Base-by-base conservation (phyloP, 1,284 basidiomycete species). In the Cryptococcus sp. region DNA sequence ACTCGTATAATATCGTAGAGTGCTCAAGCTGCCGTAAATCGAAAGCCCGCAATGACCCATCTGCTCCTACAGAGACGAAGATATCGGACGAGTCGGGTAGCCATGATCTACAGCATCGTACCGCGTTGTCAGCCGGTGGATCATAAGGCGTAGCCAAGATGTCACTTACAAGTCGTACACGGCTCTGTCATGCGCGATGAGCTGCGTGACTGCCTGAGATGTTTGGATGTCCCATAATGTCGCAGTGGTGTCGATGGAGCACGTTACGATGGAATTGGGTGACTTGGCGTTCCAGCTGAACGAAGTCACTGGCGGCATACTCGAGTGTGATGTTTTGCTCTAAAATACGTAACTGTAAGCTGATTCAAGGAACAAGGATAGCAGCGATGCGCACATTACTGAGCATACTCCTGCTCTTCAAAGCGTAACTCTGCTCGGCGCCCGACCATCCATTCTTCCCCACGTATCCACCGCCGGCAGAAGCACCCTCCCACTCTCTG, bases 151-250 rank as follows among this genome's bases (percentile, higher is more conserved):
- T 43, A 16, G 39, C n/a, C 8, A 42, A n/a, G 38, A 50, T 8
- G 10, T 46, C 40, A 59, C 72, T 57, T 46, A 74, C 61, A 78
- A 55, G 50, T 78, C 76, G 53, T 73, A 78, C 5, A 99, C 96
- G 76, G 98, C 96, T 49, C 93, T 86, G 82, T 99, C 96, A 81
- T 99, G 96, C 0, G 96, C 96, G 75, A 95, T 95, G 66, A 94
- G 85, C 77, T 99, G 96, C 1, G 96, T 99, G 70, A 99, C 86
- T 16, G 96, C 95, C n/a, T 90, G 88, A 19, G 88, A 86, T 2
- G 92, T 93, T 67, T 96, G 91, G 72, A 99, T 91, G 75, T 99
- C 96, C 95, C 95, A 94, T 35, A 95, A 88, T 1, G 92, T 95
- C 73, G 93, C 93, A 19, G 93, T 94, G 46, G 92, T 95, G 76